These are phyloP conservation scores for Auriscalpium orientale DNA, from an alignment of 768 basidiomycete genomes.

Conservation along the genomic window DNA sequence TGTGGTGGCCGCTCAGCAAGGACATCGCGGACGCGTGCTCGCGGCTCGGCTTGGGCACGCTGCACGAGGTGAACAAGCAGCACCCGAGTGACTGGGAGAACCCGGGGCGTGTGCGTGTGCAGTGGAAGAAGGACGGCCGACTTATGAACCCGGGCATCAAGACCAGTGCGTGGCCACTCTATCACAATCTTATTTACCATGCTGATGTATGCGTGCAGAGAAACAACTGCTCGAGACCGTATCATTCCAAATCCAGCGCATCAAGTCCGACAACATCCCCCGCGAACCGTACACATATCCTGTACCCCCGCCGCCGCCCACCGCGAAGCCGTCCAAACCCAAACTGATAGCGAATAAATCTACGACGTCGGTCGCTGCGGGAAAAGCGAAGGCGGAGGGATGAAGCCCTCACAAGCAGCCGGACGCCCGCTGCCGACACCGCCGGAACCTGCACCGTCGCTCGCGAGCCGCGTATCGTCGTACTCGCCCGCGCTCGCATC, in stretches of 20 bases:
- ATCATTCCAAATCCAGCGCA: slow-evolving; percentile 60
- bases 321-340: slow-evolving; percentile 24
- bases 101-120: slow-evolving; percentile 89
- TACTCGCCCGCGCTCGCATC: slow-evolving; percentile 13
- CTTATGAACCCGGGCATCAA: slow-evolving; percentile 62
- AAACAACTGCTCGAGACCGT: slow-evolving; percentile 74
- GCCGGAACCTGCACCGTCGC: slow-evolving; percentile 66
- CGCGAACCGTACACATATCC: slow-evolving; percentile 49
- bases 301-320: slow-evolving; percentile 18
- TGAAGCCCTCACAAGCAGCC: slow-evolving; percentile 14
- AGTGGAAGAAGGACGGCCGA: slow-evolving; percentile 77
- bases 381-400: slow-evolving; percentile 19
- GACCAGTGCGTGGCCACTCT: slow-evolving; percentile 50
- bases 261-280: slow-evolving; percentile 66
- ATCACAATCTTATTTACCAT: not conserved
- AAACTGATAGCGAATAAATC: slow-evolving; percentile 15
- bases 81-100: slow-evolving; percentile 99
- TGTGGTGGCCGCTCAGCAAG: slow-evolving; percentile 86
- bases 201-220: slow-evolving; percentile 30
- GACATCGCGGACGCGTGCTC: slow-evolving; percentile 84
- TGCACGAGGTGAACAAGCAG: slow-evolving; percentile 84
- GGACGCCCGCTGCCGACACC: slow-evolving; percentile 53
- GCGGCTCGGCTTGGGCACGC: slow-evolving; percentile 65
- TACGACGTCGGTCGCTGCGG: slow-evolving; percentile 15
- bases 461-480: slow-evolving; percentile 45